Conservation (phyloP, 176 grass and related monocot species). For the Eragrostis nindensis region DNA sequence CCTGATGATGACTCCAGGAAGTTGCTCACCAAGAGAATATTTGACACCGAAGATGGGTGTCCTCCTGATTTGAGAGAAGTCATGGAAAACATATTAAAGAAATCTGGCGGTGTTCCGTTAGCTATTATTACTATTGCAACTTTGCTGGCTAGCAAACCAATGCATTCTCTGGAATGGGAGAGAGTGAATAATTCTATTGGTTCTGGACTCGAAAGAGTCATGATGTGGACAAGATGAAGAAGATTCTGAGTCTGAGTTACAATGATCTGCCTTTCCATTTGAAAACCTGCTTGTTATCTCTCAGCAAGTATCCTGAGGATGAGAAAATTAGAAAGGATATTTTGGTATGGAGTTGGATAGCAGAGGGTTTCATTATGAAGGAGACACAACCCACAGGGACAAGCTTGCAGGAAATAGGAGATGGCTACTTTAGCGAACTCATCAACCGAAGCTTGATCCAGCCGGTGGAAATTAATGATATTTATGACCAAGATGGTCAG, state of each 20-base stretch:
- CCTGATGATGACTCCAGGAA: not conserved
- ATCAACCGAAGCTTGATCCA: too few species aligned
- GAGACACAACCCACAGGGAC: not conserved
- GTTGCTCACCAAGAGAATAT: not conserved
- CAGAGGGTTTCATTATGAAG: constrained; percentile 14
- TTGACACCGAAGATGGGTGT: not conserved
- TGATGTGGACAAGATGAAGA: not conserved
- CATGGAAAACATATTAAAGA: not conserved
- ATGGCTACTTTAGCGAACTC: not conserved
- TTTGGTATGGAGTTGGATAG: too few species aligned
- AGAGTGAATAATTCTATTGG: constrained; percentile 11
- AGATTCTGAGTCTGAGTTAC: not conserved
- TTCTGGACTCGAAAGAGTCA: not conserved
- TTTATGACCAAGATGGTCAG: not conserved
- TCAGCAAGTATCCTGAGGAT: not conserved
- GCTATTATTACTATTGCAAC: constrained; percentile 5
- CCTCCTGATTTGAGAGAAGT: not conserved
- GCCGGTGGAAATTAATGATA: not conserved
- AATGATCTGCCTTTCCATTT: not conserved
- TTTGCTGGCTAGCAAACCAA: not conserved
- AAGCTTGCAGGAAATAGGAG: not conserved
- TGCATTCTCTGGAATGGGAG: not conserved
- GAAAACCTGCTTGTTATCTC: not conserved
- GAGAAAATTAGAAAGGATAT: not conserved
- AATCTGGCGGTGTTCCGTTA: constrained; percentile 3